Evolutionary conservation across 176 grass and related monocot species (phyloP).

Genomic region (Aegilops speltoides): DNA sequence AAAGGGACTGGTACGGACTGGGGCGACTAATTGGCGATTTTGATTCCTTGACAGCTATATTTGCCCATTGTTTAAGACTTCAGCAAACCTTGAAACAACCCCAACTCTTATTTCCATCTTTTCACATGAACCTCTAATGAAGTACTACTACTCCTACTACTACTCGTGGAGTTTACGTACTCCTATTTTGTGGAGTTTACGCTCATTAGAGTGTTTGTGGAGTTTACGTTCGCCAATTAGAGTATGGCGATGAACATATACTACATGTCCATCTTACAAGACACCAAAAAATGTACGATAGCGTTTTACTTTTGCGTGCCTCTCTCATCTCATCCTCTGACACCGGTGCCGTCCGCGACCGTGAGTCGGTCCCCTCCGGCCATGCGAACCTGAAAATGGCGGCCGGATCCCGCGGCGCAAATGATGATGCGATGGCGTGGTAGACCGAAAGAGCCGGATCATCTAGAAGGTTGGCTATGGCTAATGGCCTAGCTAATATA

Average conservation of each 20-base stretch:
- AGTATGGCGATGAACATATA: neutral
- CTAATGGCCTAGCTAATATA: no score
- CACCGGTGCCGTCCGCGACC: neutral
- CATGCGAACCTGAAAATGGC: neutral
- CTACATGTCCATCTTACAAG: neutral
- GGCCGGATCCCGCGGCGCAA: neutral
- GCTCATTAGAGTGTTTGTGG: no score
- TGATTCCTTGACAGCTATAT: neutral
- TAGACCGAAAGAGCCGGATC: neutral
- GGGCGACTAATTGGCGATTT: neutral
- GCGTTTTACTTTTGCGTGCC: neutral
- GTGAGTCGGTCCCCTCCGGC: neutral
- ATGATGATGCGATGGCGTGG: slow-evolving; percentile 1
- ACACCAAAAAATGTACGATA: no score
- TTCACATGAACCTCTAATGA: slow-evolving; percentile 2
- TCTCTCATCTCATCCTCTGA: no score
- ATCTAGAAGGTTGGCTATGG: slow-evolving; percentile 34
- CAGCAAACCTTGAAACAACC: neutral
- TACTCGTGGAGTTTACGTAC: neutral
- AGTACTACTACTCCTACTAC: no score
- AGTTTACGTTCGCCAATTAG: neutral
- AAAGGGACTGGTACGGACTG: slow-evolving; percentile 21
- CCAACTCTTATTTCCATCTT: neutral
- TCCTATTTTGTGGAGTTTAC: neutral
- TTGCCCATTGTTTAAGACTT: slow-evolving; percentile 35